Conservation (phyloP, 169 alveolate species). For the Eimeria praecox region DNA sequence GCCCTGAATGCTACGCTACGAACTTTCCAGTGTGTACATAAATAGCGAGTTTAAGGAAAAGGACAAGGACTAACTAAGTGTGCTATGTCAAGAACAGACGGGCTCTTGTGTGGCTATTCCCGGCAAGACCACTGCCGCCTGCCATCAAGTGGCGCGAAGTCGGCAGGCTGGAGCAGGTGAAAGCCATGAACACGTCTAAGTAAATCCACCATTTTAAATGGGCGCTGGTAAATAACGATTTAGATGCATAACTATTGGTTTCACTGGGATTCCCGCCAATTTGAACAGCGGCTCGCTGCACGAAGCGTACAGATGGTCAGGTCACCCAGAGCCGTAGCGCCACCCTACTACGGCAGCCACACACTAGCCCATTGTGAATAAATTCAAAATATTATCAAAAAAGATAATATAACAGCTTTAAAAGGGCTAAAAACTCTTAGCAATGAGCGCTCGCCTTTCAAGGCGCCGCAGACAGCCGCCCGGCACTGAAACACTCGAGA, state of each 20-base stretch:
- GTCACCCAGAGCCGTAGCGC: neutral
- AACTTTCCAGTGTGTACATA: neutral
- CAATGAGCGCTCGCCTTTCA: neutral
- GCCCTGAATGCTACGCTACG: neutral
- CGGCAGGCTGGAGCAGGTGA: neutral
- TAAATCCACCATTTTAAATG: neutral
- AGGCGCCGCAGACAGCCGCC: constrained; percentile 9
- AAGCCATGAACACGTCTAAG: neutral
- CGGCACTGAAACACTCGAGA: neutral
- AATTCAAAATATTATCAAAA: neutral
- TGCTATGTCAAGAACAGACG: no score
- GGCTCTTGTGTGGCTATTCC: neutral
- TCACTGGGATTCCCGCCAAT: neutral
- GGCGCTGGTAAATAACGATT: neutral
- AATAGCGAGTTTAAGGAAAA: neutral
- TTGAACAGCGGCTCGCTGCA: neutral
- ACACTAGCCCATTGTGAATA: neutral
- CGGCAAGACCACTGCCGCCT: neutral
- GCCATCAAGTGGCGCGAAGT: neutral
- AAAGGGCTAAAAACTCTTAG: neutral
- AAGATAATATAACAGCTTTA: neutral
- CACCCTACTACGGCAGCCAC: neutral
- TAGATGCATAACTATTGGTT: neutral
- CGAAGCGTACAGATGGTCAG: neutral
- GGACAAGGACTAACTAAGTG: no score